phyloP scores from a whole-genome alignment of 2,329 filamentous ascomycete genomes.

The Arthroderma sp. region DNA sequence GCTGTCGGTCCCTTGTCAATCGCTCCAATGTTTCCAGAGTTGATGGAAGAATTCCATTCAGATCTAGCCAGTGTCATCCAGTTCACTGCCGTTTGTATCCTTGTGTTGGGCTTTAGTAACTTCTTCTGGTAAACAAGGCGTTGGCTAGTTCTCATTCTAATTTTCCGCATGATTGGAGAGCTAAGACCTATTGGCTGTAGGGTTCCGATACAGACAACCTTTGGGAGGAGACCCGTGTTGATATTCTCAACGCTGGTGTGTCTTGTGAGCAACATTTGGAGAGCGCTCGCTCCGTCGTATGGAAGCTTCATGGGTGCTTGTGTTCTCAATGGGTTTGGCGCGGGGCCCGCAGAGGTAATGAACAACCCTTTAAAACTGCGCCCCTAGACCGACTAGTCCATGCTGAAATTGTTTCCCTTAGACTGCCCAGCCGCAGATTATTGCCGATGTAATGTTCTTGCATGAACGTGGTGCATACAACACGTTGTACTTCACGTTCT shows the following conservation, averaged over 20 bases:
- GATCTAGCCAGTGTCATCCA: conserved; percentile 41
- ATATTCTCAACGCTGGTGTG: conserved; percentile 41
- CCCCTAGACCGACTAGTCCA: background rate
- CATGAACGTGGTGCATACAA: conserved; percentile 52
- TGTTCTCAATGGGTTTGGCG: conserved; percentile 48
- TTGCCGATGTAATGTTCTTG: conserved; percentile 52
- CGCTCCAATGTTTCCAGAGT: conserved; percentile 46
- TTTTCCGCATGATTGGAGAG: conserved; percentile 2
- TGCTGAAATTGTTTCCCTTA: conserved; percentile 6
- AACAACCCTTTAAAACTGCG: background rate
- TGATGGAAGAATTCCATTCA: conserved; percentile 43
- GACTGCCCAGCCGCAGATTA: conserved; percentile 49
- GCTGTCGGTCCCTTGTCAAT: conserved; percentile 43
- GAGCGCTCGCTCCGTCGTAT: conserved; percentile 45
- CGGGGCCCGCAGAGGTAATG: conserved; percentile 43
- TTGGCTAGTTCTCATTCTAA: too few relatives aligned
- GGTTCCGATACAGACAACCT: conserved; percentile 43
- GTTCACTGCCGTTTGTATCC: conserved; percentile 44
- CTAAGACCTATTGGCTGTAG: conserved; percentile 17
- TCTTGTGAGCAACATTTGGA: conserved; percentile 43
- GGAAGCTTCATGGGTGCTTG: conserved; percentile 51
- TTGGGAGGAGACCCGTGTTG: conserved; percentile 41
- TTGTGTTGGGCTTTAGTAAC: conserved; percentile 47
- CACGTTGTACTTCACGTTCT: conserved; percentile 48
- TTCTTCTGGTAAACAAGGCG: conserved; percentile 39